These are phyloP conservation scores for Boletales sp. DNA, from an alignment of 768 basidiomycete species.

Conservation along the genomic window DNA sequence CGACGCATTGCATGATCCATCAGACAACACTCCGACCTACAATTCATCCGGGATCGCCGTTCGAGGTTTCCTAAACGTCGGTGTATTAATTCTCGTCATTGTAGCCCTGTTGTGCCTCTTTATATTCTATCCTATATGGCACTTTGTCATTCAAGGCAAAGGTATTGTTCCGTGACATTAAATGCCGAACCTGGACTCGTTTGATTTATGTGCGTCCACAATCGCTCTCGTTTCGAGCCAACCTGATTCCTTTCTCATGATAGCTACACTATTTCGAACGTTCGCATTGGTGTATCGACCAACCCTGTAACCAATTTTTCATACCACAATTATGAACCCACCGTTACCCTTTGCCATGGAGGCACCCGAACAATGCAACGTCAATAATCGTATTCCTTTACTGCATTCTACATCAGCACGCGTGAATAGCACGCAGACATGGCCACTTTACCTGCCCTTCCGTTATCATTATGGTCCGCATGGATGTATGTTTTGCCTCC, in stretches of 20 bases:
- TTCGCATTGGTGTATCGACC: slow-evolving; percentile 1
- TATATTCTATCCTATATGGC: slow-evolving; percentile 75
- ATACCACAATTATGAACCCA: background rate
- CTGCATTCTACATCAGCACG: background rate
- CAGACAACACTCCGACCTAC: slow-evolving; percentile 28
- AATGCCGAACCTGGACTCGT: background rate
- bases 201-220: slow-evolving; percentile 4
- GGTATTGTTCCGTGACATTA: slow-evolving; percentile 4
- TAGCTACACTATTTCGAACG: slow-evolving; percentile 4
- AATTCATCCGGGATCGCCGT: slow-evolving; percentile 25
- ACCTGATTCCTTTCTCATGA: background rate
- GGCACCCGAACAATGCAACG: background rate
- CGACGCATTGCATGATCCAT: slow-evolving; percentile 69
- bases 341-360: background rate
- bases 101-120: slow-evolving; percentile 67
- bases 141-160: slow-evolving; percentile 6
- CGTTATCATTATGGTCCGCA: slow-evolving; percentile 8
- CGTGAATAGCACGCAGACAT: slow-evolving; percentile 1
- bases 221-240: background rate
- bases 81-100: slow-evolving; percentile 62
- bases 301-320: background rate
- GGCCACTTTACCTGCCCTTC: background rate
- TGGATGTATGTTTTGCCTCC: background rate
- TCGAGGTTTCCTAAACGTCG: slow-evolving; percentile 66
- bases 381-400: slow-evolving; percentile 1